Conservation (phyloP, 139 green algal species). For the Closterium sp. region DNA sequence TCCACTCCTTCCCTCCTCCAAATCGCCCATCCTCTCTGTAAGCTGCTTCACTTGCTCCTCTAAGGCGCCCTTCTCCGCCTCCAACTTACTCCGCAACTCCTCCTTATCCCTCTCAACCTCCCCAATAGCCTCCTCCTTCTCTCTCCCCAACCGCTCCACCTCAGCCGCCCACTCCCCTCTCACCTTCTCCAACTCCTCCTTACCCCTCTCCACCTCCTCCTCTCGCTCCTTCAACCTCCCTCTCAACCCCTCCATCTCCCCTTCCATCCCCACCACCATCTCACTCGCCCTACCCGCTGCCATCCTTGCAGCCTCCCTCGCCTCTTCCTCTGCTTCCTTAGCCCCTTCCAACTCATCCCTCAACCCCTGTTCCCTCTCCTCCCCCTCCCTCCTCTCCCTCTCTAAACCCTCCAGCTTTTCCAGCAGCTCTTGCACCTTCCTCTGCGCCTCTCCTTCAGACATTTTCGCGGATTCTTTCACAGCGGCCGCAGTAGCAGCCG, state of each 20-base stretch:
- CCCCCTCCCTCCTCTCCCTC: slow-evolving; percentile 13
- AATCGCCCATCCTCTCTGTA: neutral
- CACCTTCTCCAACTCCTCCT: neutral
- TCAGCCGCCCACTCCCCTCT: neutral
- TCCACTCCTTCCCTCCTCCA: neutral
- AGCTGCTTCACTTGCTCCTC: neutral
- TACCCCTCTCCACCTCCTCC: neutral
- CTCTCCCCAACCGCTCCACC: neutral
- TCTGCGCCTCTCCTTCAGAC: slow-evolving; percentile 8
- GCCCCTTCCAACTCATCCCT: neutral
- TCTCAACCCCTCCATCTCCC: neutral
- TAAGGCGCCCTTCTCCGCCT: neutral
- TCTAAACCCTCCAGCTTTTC: neutral
- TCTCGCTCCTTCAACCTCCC: neutral
- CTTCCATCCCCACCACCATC: neutral
- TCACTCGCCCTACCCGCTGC: neutral
- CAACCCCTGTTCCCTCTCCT: neutral
- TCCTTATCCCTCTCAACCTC: neutral
- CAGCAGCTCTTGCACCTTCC: neutral
- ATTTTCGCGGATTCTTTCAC: neutral
- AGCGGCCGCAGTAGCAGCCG: neutral
- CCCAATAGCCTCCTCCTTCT: neutral
- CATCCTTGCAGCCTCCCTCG: neutral
- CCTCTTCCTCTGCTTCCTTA: neutral
- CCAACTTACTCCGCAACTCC: neutral